Base-by-base conservation (phyloP, 2,329 filamentous ascomycete species). In the Tricladium varicosporioides region DNA sequence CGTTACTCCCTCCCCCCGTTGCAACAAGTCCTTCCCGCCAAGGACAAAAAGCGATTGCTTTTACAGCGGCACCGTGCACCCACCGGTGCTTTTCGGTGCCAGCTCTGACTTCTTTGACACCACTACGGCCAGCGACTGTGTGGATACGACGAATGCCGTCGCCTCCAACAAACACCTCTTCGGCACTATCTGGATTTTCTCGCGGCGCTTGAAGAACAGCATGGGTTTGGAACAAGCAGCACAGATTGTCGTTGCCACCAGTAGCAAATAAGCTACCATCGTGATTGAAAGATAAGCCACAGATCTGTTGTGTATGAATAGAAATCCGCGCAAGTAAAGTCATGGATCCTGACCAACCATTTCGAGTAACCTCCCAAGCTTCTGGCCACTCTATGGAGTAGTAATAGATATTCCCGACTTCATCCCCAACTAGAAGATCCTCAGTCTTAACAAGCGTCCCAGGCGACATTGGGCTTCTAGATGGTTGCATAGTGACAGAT, bases 41-140 rank as follows among this genome's bases (percentile, higher is more conserved):
- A 0, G 94, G 93, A 61, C 93, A 96, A 73, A 97, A 97, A 1
- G 94, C 92, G 65, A 97, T 94, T 32, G 94, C 94, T 73, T 99
- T 99, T 63, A 97, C 89, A 2, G 94, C 94, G 0, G 93, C 93
- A 22, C 84, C 84, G 70, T 99, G 91, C 10, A 78, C 72, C 83
- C 91, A 94, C 32, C 81, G 81, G 70, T 96, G 85, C 65, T 82
- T 87, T 66, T 89, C 84, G 31, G 78, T 75, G 5, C 83, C 83
- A 5, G 74, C 67, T 1, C 75, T 75, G 22, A 90, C 72, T 19
- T 77, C 74, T 15, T 79, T 75, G 18, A 80, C 59, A 1, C 52
- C 53, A 14, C 27, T 75, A 32, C 68, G 71, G 11, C 71, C 73
- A 7, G 63, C 62, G 14, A 69, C 59, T 11, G 63, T 66, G 45